Percentiles rank a stretch among this genome's conserved stretches.
phyloP scores from a whole-genome alignment of 2,329 filamentous ascomycete species.

The Didymella lethalis region DNA sequence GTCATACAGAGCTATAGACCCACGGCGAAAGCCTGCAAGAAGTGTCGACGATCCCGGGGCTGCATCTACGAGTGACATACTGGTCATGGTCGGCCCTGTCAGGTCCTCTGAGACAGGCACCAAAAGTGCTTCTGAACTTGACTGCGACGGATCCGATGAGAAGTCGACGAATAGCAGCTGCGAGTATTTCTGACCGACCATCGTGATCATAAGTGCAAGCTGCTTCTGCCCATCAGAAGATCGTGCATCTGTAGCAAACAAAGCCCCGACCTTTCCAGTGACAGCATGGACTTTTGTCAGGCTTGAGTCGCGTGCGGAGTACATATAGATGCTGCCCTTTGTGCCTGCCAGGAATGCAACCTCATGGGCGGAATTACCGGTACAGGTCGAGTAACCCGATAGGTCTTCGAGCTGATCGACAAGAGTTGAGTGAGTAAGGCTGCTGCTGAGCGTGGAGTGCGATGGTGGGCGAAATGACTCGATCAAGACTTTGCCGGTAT shows the following conservation, averaged over 20 bases:
- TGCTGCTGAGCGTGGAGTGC: background rate
- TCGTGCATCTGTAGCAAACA: constrained; percentile 41
- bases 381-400: constrained; percentile 58
- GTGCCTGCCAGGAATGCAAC: constrained; percentile 58
- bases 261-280: constrained; percentile 52
- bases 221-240: constrained; percentile 14
- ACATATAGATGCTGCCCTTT: constrained; percentile 55
- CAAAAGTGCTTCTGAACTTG: background rate
- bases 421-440: constrained; percentile 36
- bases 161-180: constrained; percentile 39
- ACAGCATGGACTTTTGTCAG: constrained; percentile 40
- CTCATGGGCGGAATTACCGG: constrained; percentile 46
- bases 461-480: constrained; percentile 24
- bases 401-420: constrained; percentile 50
- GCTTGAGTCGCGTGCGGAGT: constrained; percentile 27
- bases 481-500: constrained; percentile 64
- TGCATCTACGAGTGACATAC: constrained; percentile 51
- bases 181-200: constrained; percentile 48
- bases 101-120: constrained; percentile 41
- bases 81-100: constrained; percentile 61
- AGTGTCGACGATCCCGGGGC: constrained; percentile 40
- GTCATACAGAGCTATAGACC: constrained; percentile 61
- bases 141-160: background rate
- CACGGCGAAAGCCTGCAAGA: constrained; percentile 65
- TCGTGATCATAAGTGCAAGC: constrained; percentile 49